These are phyloP conservation scores for Elongisporangium anandrum DNA, from an alignment of 352 stramenopile genomes.

Conservation along the genomic window DNA sequence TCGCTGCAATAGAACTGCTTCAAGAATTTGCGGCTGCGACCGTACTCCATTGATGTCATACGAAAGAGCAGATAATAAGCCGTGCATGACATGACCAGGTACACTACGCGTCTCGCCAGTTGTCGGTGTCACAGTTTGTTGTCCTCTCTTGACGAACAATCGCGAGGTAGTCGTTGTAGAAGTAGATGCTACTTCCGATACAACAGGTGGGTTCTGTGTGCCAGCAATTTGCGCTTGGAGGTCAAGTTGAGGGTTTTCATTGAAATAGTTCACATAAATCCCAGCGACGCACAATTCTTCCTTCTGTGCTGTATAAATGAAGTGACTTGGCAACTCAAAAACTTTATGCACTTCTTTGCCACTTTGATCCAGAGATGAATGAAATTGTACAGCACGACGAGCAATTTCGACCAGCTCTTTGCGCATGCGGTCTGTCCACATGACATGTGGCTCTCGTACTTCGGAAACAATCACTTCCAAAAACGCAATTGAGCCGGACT, in stretches of 20 bases:
- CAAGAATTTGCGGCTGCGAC: slow-evolving; percentile 58
- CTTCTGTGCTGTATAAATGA: slow-evolving; percentile 81
- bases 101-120: slow-evolving; percentile 53
- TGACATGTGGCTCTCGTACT: slow-evolving; percentile 77
- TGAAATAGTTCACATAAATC: slow-evolving; percentile 89
- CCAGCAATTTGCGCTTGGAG: slow-evolving; percentile 75
- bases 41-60: slow-evolving; percentile 72
- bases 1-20: slow-evolving; percentile 62
- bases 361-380: slow-evolving; percentile 49
- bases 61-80: slow-evolving; percentile 59
- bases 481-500: slow-evolving; percentile 56
- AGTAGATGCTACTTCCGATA: slow-evolving; percentile 7
- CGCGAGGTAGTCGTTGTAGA: slow-evolving; percentile 2
- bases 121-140: slow-evolving; percentile 16
- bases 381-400: slow-evolving; percentile 67
- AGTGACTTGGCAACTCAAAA: slow-evolving; percentile 66
- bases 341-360: slow-evolving; percentile 61
- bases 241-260: slow-evolving; percentile 73
- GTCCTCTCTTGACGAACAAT: slow-evolving; percentile 11
- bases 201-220: slow-evolving; percentile 37
- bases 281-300: slow-evolving; percentile 81
- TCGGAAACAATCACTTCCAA: slow-evolving; percentile 67
- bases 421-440: slow-evolving; percentile 85
- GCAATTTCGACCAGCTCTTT: slow-evolving; percentile 68
- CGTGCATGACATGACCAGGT: slow-evolving; percentile 67